Conservation (phyloP, 2,329 filamentous ascomycete species). For the Claviceps lovelessii region DNA sequence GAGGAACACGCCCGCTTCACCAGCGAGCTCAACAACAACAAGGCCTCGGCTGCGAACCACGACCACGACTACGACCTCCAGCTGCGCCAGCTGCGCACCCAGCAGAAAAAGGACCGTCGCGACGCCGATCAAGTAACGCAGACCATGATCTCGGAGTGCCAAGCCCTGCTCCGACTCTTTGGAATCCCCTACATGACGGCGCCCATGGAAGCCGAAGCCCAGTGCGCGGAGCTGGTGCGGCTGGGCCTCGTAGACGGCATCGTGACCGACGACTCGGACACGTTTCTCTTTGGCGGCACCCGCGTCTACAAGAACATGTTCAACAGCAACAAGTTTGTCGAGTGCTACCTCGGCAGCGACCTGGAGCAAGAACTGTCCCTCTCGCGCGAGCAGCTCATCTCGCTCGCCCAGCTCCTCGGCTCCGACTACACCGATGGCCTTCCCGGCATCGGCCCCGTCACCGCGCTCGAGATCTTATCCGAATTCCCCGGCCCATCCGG, state of each 20-base stretch:
- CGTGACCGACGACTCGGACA: conserved; percentile 93
- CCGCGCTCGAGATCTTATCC: conserved; percentile 81
- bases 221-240: conserved; percentile 80
- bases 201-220: conserved; percentile 97
- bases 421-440: conserved; percentile 93
- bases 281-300: conserved; percentile 90
- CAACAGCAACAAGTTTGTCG: conserved; percentile 93
- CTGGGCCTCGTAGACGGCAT: conserved; percentile 91
- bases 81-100: conserved; percentile 70
- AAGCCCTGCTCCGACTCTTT: conserved; percentile 77
- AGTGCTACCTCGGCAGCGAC: conserved; percentile 78
- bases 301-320: conserved; percentile 99
- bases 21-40: conserved; percentile 68
- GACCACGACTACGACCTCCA: conserved; percentile 77
- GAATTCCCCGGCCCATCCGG: conserved; percentile 57
- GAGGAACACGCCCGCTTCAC: conserved; percentile 92
- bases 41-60: conserved; percentile 42
- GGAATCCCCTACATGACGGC: conserved; percentile 93
- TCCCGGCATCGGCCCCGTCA: conserved; percentile 82
- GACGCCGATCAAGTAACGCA: conserved; percentile 96
- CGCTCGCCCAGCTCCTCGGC: conserved; percentile 78
- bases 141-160: conserved; percentile 90
- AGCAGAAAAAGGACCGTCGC: conserved; percentile 90
- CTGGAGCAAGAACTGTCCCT: conserved; percentile 82
- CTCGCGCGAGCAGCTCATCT: conserved; percentile 73